Evolutionary conservation across 345 rosid genomes (phyloP), one percentile per base, ranked within the genome.

Genomic region (Eucalyptus tenuipes): DNA sequence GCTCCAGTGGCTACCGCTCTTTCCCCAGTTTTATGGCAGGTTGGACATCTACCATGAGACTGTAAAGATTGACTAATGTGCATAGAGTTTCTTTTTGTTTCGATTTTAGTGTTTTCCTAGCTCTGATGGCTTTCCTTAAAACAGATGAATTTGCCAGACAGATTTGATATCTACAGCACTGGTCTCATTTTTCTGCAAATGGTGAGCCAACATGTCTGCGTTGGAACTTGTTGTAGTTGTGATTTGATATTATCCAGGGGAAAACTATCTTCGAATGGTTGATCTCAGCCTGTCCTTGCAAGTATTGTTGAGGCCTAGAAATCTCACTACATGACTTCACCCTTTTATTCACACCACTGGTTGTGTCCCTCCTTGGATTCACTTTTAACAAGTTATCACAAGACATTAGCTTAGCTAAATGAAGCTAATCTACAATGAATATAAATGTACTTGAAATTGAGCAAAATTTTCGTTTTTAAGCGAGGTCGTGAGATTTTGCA

Each of bases 1-100:
- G 99, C 97, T 90, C 99, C 99, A 18, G 98, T 98, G 90, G 99
- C 99, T 88, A 89, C 99, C 84, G 96, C 96, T 88, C 99, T 97
- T 90, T 97, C 99, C 80, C 99, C 99, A 3, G 98, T 97, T 66
- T 93, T 97, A 33, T 97, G 99, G 99, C 99, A 97, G 99, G 99
- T 97, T 59, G 85, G 44, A 79, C 85, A 37, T 52, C 86, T 50
- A 48, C 37, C 81, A 33, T 7, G 42, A 33, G 25, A 47, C 8
- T 71, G n/a, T 42, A 31, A 45, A 45, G 33, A 87, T 87, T 87
- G 82, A 61, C 71, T 90, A 48, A 45, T 87, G 45, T 25, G 85
- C 75, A 86, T 86, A 40, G 50, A 48, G 82, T 84, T 68, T 86
- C 90, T 86, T 90, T 49, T 50, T 85, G 45, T 37, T 37, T 75